Evolutionary conservation across 2,329 filamentous ascomycete species (phyloP).

Genomic region (Beauveria australis): DNA sequence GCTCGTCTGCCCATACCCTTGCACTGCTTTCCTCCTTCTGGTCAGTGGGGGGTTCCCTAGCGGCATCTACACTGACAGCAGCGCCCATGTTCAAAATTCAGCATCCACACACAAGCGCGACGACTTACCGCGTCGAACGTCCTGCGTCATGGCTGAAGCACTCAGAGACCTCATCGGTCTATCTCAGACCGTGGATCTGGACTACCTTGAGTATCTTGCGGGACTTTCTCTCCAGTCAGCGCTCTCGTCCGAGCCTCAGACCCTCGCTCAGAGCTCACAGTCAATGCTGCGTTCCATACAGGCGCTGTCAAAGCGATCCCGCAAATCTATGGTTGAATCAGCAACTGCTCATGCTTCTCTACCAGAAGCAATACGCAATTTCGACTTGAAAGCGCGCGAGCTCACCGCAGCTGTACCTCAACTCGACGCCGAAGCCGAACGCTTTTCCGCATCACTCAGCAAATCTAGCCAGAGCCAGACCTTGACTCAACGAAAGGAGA

Average conservation of each 20-base stretch:
- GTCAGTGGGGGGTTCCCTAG: background rate
- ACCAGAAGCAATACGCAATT: conserved; percentile 57
- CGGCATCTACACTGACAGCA: background rate
- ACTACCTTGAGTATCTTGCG: conserved; percentile 71
- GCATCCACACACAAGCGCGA: background rate
- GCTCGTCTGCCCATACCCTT: background rate
- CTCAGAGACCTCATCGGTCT: conserved; percentile 27
- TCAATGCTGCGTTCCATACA: conserved; percentile 77
- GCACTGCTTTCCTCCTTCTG: background rate
- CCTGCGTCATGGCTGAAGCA: conserved; percentile 26
- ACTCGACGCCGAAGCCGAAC: conserved; percentile 69
- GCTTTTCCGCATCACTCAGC: conserved; percentile 77
- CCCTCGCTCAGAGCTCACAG: conserved; percentile 72
- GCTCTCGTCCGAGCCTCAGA: conserved; percentile 65
- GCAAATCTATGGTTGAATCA: conserved; percentile 76
- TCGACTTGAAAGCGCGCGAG: conserved; percentile 57
- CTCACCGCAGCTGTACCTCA: conserved; percentile 66
- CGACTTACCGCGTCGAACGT: background rate
- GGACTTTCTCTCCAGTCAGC: conserved; percentile 69
- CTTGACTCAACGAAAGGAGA: conserved; percentile 66
- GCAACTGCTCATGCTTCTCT: conserved; percentile 70
- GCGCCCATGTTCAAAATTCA: background rate
- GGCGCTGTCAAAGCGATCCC: conserved; percentile 78
- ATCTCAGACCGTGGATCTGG: conserved; percentile 45
- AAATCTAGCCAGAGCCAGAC: conserved; percentile 62